These are phyloP conservation scores for Ricinus communis DNA, from an alignment of 345 rosid genomes.

Conservation along the genomic window DNA sequence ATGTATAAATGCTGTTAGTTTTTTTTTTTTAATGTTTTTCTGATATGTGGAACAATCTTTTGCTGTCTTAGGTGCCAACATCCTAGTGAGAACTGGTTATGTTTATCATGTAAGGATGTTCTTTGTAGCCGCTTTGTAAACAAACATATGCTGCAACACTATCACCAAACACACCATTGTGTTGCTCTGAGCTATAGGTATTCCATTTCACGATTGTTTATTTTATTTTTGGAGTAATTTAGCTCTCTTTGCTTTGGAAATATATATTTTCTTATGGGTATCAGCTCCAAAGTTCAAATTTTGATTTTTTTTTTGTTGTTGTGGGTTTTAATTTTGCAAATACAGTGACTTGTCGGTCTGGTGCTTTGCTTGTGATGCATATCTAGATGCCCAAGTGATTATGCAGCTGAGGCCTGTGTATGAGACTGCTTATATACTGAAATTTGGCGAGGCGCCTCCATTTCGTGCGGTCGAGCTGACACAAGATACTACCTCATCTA, in stretches of 20 bases:
- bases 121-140: constrained; percentile 90
- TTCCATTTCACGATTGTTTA: too few species aligned
- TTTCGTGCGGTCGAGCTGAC: constrained; percentile 31
- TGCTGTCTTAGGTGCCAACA: constrained; percentile 60
- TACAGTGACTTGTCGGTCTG: constrained; percentile 85
- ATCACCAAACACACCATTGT: constrained; percentile 56
- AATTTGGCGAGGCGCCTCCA: constrained; percentile 84
- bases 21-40: background rate
- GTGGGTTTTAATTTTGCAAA: constrained; percentile 3
- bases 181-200: constrained; percentile 84
- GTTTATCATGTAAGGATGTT: constrained; percentile 79
- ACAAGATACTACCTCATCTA: constrained; percentile 13
- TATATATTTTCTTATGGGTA: background rate
- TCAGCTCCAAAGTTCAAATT: too few species aligned
- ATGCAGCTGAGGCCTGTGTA: constrained; percentile 58
- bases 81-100: constrained; percentile 84
- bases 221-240: background rate
- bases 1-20: background rate
- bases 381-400: constrained; percentile 71
- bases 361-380: constrained; percentile 84
- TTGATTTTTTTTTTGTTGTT: background rate
- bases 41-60: background rate
- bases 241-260: background rate
- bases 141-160: constrained; percentile 83
- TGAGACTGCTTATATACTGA: constrained; percentile 69